A percentile compares a stretch with the other conserved stretches of the same genome.
phyloP scores from a whole-genome alignment of 805 yeast species.

The Priceomyces haplophilus region DNA sequence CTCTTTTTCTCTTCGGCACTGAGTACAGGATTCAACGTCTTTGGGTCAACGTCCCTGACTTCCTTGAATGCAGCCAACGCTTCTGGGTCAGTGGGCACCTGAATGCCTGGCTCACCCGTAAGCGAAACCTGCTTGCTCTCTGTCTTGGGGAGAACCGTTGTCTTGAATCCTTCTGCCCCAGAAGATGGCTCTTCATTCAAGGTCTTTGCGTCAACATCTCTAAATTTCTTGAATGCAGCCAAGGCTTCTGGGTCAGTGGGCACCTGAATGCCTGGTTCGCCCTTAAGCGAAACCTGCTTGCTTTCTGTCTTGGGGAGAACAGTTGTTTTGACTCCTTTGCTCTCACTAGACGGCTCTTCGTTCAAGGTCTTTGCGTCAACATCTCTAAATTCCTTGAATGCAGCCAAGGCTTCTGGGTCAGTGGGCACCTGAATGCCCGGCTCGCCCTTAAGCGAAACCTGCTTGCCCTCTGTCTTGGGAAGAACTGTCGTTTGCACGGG shows the following conservation, averaged over 20 bases:
- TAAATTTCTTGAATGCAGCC: conserved; percentile 58
- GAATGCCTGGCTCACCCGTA: conserved; percentile 73
- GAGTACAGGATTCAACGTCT: conserved; percentile 47
- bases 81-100: conserved; percentile 58
- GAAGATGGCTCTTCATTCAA: conserved; percentile 49
- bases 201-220: conserved; percentile 46
- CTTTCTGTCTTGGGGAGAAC: conserved; percentile 36
- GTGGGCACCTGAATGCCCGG: conserved; percentile 71
- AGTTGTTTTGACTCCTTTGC: conserved; percentile 58
- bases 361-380: conserved; percentile 52
- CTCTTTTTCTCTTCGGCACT: conserved; percentile 37
- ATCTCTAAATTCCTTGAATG: conserved; percentile 55
- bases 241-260: conserved; percentile 65
- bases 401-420: conserved; percentile 63
- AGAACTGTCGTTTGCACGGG: conserved; percentile 32
- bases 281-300: conserved; percentile 39
- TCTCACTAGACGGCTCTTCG: conserved; percentile 49
- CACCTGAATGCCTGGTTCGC: conserved; percentile 73
- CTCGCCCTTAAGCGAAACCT: conserved; percentile 52
- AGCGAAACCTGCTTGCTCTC: conserved; percentile 36
- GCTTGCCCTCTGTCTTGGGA: conserved; percentile 31
- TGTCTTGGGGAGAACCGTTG: conserved; percentile 37
- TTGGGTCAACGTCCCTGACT: conserved; percentile 47
- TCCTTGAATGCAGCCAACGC: conserved; percentile 65
- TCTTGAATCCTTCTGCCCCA: conserved; percentile 66